Base-by-base conservation (phyloP, 2,329 filamentous ascomycete genomes). In the Trichoderma citrinoviride region DNA sequence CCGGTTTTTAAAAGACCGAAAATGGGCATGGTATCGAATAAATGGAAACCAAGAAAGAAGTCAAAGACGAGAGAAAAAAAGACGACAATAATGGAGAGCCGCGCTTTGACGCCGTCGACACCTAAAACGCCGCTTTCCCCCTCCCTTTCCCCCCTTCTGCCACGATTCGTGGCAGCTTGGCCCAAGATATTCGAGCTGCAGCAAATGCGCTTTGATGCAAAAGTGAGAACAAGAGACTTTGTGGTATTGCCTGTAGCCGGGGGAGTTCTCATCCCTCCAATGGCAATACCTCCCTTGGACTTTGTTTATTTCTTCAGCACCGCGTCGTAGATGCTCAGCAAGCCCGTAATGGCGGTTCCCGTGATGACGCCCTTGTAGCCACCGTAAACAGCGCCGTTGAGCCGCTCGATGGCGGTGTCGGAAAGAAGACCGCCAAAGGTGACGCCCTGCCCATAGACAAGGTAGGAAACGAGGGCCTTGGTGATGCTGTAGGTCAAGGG, bases 401-500 rank as follows among this genome's bases (percentile, higher is more conserved):
- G 87, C 63, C 85, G 82, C 61, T 78, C 78, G 55, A 92, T 87
- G 7, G 86, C 85, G 17, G 80, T 77, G 29, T 82, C 79, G 65
- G 85, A 82, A 65, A 92, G 80, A 61, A 87, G 80, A 37, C 89
- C 89, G 54, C 84, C 81, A 64, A 89, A 84, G 54, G 83, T 85
- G 57, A 85, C 83, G 40, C 85, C 86, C 74, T 89, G 87, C 10
- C 83, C 86, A 74, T 93, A 97, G 19, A 97, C 88, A 40, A 94
- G 83, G 76, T 90, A 97, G 7, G 91, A 88, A 66, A 93, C 77
- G 62, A 98, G 75, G 0, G 90, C 93, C 81, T 97, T 97, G 71
- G 87, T 87, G 65, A 98, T 88, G 80, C 93, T 96, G 79, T 96
- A 99, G 23, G 89, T 90, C 73, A 98, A 80, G 4, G 93, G 93